A percentile compares a stretch with the other conserved stretches of the same genome.
Evolutionary conservation across 805 yeast genomes (phyloP).

Genomic region (Ogataea nonfermentans): DNA sequence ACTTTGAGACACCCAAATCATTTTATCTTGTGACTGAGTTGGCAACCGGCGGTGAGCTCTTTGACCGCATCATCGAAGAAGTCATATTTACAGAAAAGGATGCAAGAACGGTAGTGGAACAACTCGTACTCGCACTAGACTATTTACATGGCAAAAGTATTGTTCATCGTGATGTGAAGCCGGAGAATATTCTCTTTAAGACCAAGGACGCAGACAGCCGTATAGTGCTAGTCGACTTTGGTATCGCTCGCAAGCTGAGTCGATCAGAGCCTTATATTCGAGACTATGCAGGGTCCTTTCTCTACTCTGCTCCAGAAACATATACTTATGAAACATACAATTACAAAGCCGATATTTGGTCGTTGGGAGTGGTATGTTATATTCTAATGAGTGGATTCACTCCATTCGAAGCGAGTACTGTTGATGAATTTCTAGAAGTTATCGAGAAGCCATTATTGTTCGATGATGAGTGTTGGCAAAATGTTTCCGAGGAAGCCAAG

Average conservation of each 20-base stretch:
- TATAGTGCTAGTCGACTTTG: conserved; percentile 86
- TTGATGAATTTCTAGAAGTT: conserved; percentile 24
- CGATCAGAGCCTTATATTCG: conserved; percentile 9
- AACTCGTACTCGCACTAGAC: conserved; percentile 67
- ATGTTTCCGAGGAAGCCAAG: conserved; percentile 55
- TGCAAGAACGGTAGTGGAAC: conserved; percentile 68
- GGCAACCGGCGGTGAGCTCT: conserved; percentile 91
- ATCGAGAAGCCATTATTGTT: conserved; percentile 7
- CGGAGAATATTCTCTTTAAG: conserved; percentile 70
- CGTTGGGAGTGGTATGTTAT: conserved; percentile 20
- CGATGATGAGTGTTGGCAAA: conserved; percentile 10
- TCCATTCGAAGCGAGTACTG: conserved; percentile 13
- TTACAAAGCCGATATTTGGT: conserved; percentile 36
- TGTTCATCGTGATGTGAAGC: conserved; percentile 72
- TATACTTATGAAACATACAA: conserved; percentile 46
- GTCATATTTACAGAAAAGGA: conserved; percentile 83
- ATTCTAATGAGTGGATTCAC: conserved; percentile 19
- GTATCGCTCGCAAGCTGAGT: conserved; percentile 71
- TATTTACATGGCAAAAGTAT: conserved; percentile 72
- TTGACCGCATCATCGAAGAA: conserved; percentile 72
- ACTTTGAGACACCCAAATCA: conserved; percentile 85
- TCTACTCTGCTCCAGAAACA: conserved; percentile 94
- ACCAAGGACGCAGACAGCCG: conserved; percentile 47
- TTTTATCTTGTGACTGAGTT: conserved; percentile 86
- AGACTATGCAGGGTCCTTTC: conserved; percentile 63